Percentiles rank a stretch among this genome's conserved stretches.
Conservation (phyloP, 495 filamentous ascomycete genomes). For the Penicillium malachiteum region DNA sequence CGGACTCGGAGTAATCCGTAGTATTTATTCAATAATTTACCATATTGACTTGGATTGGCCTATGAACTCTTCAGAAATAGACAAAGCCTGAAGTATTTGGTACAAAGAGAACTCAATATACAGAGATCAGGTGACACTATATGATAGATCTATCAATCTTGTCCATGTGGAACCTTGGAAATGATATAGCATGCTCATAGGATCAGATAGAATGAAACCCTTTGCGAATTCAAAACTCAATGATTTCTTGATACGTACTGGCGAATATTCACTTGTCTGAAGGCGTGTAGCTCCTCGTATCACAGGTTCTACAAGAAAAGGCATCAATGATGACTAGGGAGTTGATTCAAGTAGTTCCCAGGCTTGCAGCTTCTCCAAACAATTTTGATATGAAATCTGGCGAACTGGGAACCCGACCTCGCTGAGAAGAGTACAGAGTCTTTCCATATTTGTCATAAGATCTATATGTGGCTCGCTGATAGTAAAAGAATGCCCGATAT, state of each 20-base stretch:
- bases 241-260: background rate
- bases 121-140: too few species aligned
- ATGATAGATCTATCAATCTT: too few species aligned
- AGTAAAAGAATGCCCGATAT: slow-evolving; percentile 19
- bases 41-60: too few species aligned
- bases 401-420: background rate
- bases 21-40: too few species aligned
- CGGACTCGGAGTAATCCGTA: too few species aligned
- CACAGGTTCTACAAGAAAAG: background rate
- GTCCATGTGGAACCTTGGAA: too few species aligned
- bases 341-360: background rate
- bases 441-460: background rate
- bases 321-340: background rate
- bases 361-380: background rate
- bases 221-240: background rate
- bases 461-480: background rate
- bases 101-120: too few species aligned
- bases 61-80: too few species aligned
- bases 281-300: background rate
- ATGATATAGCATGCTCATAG: too few species aligned
- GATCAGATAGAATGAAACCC: background rate
- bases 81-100: too few species aligned
- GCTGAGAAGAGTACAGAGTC: background rate
- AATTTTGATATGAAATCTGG: background rate
- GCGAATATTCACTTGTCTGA: background rate